Percentiles rank a stretch among this genome's conserved stretches.
Evolutionary conservation across 805 yeast species (phyloP).

Genomic region (Danielozyma ontarioensis): DNA sequence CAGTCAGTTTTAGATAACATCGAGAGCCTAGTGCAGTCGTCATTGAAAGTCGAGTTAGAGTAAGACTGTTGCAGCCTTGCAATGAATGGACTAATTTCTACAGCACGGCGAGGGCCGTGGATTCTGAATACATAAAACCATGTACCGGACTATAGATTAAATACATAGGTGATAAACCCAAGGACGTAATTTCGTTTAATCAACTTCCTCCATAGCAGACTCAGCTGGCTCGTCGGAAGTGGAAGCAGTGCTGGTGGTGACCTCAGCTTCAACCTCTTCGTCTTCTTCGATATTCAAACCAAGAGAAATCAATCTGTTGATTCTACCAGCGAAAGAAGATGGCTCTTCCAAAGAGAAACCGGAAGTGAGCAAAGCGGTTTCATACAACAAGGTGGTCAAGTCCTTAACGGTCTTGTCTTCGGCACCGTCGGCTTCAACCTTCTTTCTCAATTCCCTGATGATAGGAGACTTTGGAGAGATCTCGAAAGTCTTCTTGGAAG

Average conservation of each 20-base stretch:
- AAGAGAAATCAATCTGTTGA: slow-evolving; percentile 94
- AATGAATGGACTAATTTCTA: too few species aligned
- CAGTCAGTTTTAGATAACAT: slow-evolving; percentile 25
- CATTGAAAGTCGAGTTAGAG: too few species aligned
- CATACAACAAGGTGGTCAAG: slow-evolving; percentile 91
- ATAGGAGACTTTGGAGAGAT: slow-evolving; percentile 95
- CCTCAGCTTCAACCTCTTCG: slow-evolving; percentile 45
- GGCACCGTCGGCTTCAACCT: slow-evolving; percentile 96
- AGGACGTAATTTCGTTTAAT: slow-evolving; percentile 40
- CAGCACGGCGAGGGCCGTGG: too few species aligned
- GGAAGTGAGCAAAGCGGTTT: slow-evolving; percentile 96
- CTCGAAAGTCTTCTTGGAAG: slow-evolving; percentile 98
- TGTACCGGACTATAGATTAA: not conserved
- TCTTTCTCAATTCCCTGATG: slow-evolving; percentile 90
- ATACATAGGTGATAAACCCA: too few species aligned
- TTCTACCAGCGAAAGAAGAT: slow-evolving; percentile 93
- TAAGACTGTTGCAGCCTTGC: too few species aligned
- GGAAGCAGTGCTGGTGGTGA: slow-evolving; percentile 45
- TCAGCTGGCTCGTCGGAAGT: slow-evolving; percentile 66
- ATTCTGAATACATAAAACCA: not conserved
- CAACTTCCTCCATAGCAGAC: slow-evolving; percentile 99
- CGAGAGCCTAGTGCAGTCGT: slow-evolving; percentile 1
- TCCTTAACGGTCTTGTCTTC: slow-evolving; percentile 98
- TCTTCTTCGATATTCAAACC: slow-evolving; percentile 98
- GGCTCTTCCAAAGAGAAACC: slow-evolving; percentile 99